phyloP scores from a whole-genome alignment of 1,284 basidiomycete genomes.

The Sanghuangporus sanghuang region DNA sequence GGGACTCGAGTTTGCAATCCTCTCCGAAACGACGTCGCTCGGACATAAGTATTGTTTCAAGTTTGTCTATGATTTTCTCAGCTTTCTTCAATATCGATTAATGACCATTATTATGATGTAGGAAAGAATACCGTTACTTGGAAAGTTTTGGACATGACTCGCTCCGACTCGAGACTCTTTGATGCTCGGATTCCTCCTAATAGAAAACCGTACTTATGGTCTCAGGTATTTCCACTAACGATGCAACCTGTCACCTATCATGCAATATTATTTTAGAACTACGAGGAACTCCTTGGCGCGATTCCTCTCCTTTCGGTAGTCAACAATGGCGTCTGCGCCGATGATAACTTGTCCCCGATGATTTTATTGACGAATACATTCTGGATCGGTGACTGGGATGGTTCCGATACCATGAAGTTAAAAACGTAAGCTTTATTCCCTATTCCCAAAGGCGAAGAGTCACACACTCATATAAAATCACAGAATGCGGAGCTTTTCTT shows the following conservation, averaged over 20 bases:
- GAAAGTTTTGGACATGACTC: background rate
- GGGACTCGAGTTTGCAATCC: too few relatives aligned
- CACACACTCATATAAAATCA: background rate
- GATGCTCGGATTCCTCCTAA: background rate
- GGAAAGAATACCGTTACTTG: background rate
- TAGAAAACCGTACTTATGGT: slow-evolving; percentile 1
- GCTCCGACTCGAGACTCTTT: background rate
- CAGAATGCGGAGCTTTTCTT: background rate
- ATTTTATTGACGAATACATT: background rate
- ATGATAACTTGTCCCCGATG: background rate
- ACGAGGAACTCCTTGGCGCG: slow-evolving; percentile 4
- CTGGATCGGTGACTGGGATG: background rate
- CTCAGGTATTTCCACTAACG: background rate
- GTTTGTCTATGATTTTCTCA: background rate
- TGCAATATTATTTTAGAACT: background rate
- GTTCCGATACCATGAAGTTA: background rate
- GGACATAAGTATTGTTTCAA: too few relatives aligned
- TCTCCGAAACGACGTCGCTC: too few relatives aligned
- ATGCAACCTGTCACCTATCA: background rate
- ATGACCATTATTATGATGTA: background rate
- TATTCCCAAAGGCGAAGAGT: background rate
- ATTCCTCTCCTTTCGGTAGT: background rate
- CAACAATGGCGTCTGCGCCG: slow-evolving; percentile 3
- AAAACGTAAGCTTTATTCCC: background rate
- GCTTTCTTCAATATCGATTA: background rate